A percentile compares a stretch with the other conserved stretches of the same genome.
Evolutionary conservation across 306 rosid species (phyloP).

Genomic region (Urtica urens): DNA sequence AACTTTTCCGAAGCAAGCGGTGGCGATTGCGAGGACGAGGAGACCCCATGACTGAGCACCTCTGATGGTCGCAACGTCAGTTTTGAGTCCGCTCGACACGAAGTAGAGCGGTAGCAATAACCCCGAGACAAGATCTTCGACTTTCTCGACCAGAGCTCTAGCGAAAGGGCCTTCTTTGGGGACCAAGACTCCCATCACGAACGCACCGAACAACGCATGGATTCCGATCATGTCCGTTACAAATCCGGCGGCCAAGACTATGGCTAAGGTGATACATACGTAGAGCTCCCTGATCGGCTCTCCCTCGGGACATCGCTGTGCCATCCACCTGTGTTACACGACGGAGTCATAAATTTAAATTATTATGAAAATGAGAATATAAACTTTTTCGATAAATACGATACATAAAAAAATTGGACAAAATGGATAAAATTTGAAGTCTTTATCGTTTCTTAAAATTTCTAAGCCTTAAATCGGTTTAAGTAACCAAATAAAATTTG

Average conservation of each 20-base stretch:
- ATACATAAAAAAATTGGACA: no score
- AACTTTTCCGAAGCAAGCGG: slow-evolving; percentile 78
- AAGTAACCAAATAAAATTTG: no score
- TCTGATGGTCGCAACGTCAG: slow-evolving; percentile 54
- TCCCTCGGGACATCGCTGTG: slow-evolving; percentile 54
- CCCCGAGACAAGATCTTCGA: slow-evolving; percentile 86
- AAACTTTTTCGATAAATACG: no score
- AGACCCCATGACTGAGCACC: slow-evolving; percentile 92
- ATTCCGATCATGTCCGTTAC: slow-evolving; percentile 73
- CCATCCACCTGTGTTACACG: slow-evolving; percentile 49
- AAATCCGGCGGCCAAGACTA: slow-evolving; percentile 78
- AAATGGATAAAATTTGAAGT: no score
- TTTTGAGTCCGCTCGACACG: slow-evolving; percentile 89
- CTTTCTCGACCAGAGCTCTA: slow-evolving; percentile 69
- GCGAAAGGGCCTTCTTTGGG: slow-evolving; percentile 81
- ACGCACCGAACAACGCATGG: slow-evolving; percentile 84
- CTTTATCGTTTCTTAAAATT: no score
- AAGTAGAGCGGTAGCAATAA: slow-evolving; percentile 74
- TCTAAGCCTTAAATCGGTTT: no score
- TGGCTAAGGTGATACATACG: slow-evolving; percentile 48
- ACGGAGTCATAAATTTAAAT: no score
- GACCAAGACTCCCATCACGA: slow-evolving; percentile 63
- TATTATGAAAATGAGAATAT: no score
- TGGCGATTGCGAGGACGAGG: slow-evolving; percentile 45
- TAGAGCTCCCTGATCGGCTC: slow-evolving; percentile 62